Evolutionary conservation across 768 basidiomycete species (phyloP), one percentile per base, ranked within the genome.

Genomic region (Collybia sordida): DNA sequence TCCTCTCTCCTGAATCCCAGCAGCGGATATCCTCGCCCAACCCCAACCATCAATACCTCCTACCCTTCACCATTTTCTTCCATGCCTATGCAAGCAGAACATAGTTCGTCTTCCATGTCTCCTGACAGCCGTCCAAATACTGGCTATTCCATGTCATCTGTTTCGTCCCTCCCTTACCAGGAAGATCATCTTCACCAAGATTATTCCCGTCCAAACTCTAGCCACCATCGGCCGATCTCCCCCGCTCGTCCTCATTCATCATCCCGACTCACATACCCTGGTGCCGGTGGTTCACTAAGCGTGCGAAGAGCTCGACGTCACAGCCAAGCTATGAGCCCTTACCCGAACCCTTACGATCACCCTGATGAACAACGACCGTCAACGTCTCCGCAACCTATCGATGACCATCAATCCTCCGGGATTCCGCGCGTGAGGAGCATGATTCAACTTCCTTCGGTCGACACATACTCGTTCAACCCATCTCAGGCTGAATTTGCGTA

Each of bases 81-180:
- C 24, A 77, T 86, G 73, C 82, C 83, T 36, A 78, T 87, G 75
- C 79, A 82, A 62, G 75, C 76, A 37, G 82, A 84, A 53, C 83
- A 86, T 57, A 81, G 81, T 51, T 82, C 82, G 28, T 87, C 86
- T 0, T 88, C 87, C 0, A 66, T 89, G 56, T 92, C 90, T 3
- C 90, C 90, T 4, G 90, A 93, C 64, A 89, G 88, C 67, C 83
- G 90, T 44, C 90, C 90, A 1, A 86, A 85, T 1, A 91, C 90
- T 0, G 88, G 90, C 15, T 93, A 93, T 66, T 91, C 90, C 34
- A 88, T 90, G 49, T 85, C 88, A 2, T 90, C 88, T 11, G 88
- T 90, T 56, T 87, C 86, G 1, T 90, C 87, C 17, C 63, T 89
- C 56, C 78, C 84, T 0, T 88, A 90, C 65, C 85, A 85, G 46